These are phyloP conservation scores for Stephanodiscus minutulus DNA, from an alignment of 108 stramenopile genomes.

Conservation along the genomic window DNA sequence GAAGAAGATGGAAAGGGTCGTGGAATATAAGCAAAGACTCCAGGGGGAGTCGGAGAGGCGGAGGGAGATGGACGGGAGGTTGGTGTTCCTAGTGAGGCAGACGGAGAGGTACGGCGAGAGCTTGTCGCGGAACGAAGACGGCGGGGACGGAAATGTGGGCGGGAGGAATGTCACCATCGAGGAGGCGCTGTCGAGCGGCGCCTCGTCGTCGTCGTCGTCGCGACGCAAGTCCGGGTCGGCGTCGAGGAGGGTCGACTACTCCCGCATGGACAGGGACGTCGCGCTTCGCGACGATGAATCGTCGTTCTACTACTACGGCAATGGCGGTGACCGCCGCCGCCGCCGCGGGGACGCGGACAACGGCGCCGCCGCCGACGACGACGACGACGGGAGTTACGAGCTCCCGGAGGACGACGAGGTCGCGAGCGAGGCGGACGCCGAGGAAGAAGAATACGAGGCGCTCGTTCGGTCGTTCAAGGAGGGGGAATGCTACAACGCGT, in stretches of 20 bases:
- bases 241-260: slow-evolving; percentile 24
- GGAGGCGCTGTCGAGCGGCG: slow-evolving; percentile 47
- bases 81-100: slow-evolving; percentile 78
- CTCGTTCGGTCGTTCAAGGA: slow-evolving; percentile 21
- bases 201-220: neutral
- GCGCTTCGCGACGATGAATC: slow-evolving; percentile 4
- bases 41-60: slow-evolving; percentile 61
- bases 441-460: slow-evolving; percentile 20
- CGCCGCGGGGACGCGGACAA: neutral
- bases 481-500: slow-evolving; percentile 7
- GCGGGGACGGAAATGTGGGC: slow-evolving; percentile 6
- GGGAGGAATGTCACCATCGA: slow-evolving; percentile 59
- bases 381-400: slow-evolving; percentile 24
- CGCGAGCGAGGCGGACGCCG: slow-evolving; percentile 17
- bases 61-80: slow-evolving; percentile 86
- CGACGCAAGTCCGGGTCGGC: neutral
- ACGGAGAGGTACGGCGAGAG: slow-evolving; percentile 82
- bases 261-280: slow-evolving; percentile 24
- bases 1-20: slow-evolving; percentile 82
- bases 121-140: slow-evolving; percentile 13
- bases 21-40: slow-evolving; percentile 79
- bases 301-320: slow-evolving; percentile 12
- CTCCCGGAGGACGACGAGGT: slow-evolving; percentile 16
- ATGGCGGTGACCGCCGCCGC: neutral
- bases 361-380: neutral